Evolutionary conservation across 768 basidiomycete genomes (phyloP).

Genomic region (Boletus rufocinnamomeus): DNA sequence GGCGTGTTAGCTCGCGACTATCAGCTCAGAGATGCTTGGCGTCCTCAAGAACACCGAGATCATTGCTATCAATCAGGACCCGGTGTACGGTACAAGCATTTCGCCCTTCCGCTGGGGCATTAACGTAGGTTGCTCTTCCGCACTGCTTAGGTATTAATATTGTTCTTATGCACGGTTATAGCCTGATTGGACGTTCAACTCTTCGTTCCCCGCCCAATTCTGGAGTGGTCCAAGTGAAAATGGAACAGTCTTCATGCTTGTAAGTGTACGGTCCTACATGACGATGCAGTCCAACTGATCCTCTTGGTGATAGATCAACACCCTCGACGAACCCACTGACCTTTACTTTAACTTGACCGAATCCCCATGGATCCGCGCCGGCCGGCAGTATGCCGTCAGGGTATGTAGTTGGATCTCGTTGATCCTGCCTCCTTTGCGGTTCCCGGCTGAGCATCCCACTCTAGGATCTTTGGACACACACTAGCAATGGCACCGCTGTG

Average conservation of each 20-base stretch:
- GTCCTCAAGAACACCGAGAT: slow-evolving; percentile 65
- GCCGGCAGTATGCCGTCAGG: slow-evolving; percentile 60
- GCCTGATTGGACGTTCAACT: slow-evolving; percentile 39
- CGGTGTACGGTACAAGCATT: slow-evolving; percentile 59
- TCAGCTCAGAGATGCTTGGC: slow-evolving; percentile 49
- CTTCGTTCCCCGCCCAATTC: slow-evolving; percentile 59
- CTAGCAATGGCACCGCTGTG: slow-evolving; percentile 63
- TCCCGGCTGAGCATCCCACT: not conserved
- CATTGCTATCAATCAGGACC: slow-evolving; percentile 67
- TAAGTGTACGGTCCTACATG: slow-evolving; percentile 27
- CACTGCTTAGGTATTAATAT: no score
- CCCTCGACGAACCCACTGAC: slow-evolving; percentile 51
- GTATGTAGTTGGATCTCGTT: slow-evolving; percentile 36
- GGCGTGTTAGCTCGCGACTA: slow-evolving; percentile 46
- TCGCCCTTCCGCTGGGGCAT: slow-evolving; percentile 70
- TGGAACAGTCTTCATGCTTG: slow-evolving; percentile 68
- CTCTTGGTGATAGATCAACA: slow-evolving; percentile 49
- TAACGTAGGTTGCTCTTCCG: slow-evolving; percentile 45
- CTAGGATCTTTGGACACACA: slow-evolving; percentile 74
- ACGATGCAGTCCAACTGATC: not conserved
- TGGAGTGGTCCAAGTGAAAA: slow-evolving; percentile 68
- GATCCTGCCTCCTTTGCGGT: not conserved
- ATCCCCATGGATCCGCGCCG: slow-evolving; percentile 70
- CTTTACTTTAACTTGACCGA: slow-evolving; percentile 65
- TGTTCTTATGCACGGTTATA: slow-evolving; percentile 13